Evolutionary conservation across 1,139 yeast species (phyloP).

Genomic region (Yamadazyma triangularis): DNA sequence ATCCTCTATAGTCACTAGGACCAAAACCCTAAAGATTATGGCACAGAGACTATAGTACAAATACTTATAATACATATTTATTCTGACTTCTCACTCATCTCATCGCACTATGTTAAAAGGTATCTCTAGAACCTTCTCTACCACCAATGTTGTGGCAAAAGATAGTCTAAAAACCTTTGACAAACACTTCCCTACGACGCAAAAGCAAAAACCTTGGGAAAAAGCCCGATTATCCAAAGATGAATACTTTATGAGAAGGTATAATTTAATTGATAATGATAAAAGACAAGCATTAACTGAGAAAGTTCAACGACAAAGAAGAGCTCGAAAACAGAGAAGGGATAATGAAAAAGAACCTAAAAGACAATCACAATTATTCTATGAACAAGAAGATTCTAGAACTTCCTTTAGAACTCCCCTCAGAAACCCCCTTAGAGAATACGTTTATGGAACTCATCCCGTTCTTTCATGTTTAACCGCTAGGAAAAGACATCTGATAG

Average conservation of each 20-base stretch:
- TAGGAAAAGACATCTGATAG: constrained; percentile 49
- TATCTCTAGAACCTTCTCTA: no score
- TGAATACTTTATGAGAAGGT: constrained; percentile 38
- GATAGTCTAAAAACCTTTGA: constrained; percentile 8
- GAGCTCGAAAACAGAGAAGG: constrained; percentile 19
- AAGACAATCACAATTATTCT: constrained; percentile 1
- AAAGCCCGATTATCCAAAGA: constrained; percentile 33
- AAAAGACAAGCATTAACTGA: constrained; percentile 24
- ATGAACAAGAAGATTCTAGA: constrained; percentile 6
- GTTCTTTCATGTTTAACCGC: constrained; percentile 67
- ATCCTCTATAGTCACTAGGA: no score
- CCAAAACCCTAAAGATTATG: no score
- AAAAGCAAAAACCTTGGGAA: constrained; percentile 34
- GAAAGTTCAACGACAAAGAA: constrained; percentile 34
- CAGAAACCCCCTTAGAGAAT: constrained; percentile 54
- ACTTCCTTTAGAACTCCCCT: constrained; percentile 5
- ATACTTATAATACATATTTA: no score
- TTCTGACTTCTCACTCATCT: no score
- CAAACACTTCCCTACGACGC: constrained; percentile 8
- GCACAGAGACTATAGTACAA: no score
- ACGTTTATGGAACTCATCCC: constrained; percentile 72
- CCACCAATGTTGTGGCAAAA: no score
- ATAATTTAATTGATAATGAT: constrained; percentile 24
- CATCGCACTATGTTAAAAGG: no score
- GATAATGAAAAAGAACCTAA: constrained; percentile 8